Evolutionary conservation across 176 grass and related monocot species (phyloP).

Genomic region (Hyparrhenia diplandra): DNA sequence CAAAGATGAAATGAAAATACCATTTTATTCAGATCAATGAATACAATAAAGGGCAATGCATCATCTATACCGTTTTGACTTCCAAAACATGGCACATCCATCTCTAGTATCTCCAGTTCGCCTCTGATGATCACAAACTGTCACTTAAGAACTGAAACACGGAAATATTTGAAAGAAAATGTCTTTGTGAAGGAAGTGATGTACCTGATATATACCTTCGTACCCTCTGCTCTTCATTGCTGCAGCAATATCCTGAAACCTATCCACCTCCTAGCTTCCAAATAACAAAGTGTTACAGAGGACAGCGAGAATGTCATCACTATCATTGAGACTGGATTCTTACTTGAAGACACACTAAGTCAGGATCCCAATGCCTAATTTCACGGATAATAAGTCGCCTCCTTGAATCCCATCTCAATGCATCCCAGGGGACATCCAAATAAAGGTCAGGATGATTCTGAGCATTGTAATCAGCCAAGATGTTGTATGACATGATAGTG

Average conservation of each 20-base stretch:
- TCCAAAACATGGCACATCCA: constrained; percentile 94
- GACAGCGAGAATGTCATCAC: neutral
- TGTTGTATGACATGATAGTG: constrained; percentile 88
- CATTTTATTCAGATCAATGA: constrained; percentile 14
- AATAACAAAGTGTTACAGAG: constrained; percentile 17
- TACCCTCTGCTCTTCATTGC: constrained; percentile 64
- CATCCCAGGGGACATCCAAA: constrained; percentile 53
- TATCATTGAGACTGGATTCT: constrained; percentile 13
- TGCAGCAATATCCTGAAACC: constrained; percentile 45
- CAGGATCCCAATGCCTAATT: constrained; percentile 65
- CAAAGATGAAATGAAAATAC: constrained; percentile 18
- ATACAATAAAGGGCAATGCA: constrained; percentile 9
- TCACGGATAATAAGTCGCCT: constrained; percentile 63
- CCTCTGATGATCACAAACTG: constrained; percentile 34
- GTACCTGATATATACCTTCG: constrained; percentile 68
- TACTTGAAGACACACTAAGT: constrained; percentile 91
- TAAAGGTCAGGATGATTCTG: constrained; percentile 65
- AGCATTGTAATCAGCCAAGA: constrained; percentile 74
- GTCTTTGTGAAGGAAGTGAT: neutral
- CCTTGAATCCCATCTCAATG: constrained; percentile 71
- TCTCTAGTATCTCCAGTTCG: constrained; percentile 69
- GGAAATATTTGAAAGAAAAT: neutral
- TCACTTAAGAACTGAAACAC: constrained; percentile 10
- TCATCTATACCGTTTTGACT: constrained; percentile 50
- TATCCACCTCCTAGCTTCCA: constrained; percentile 73